Evolutionary conservation across 177 flowering plant species (phyloP).

Genomic region (Vitis hybrid): DNA sequence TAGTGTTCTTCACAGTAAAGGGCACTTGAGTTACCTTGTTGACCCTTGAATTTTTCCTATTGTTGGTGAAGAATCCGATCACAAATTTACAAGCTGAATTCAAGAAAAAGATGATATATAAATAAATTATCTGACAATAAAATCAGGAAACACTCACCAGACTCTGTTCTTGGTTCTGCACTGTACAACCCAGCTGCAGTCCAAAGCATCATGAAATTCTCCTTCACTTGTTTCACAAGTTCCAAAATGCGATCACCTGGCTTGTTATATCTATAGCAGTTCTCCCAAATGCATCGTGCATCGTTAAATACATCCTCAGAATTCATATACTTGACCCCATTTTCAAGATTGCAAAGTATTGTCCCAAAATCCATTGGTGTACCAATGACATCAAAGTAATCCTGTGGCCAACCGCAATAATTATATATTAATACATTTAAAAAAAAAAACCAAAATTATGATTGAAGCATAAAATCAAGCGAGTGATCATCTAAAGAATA

Average conservation of each 20-base stretch:
- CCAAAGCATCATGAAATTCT: conserved; percentile 88
- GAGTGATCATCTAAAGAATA: too few species aligned
- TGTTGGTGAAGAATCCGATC: too few species aligned
- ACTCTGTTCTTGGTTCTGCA: conserved; percentile 40
- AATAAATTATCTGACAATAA: too few species aligned
- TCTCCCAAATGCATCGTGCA: conserved; percentile 92
- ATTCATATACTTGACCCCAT: conserved; percentile 61
- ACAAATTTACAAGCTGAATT: too few species aligned
- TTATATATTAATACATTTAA: too few species aligned
- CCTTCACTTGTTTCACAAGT: conserved; percentile 93
- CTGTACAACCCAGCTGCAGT: conserved; percentile 71
- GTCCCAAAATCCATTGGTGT: conserved; percentile 99
- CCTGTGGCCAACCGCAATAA: conserved; percentile 42
- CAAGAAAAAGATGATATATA: too few species aligned
- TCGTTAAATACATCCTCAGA: conserved; percentile 86
- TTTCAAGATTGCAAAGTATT: conserved; percentile 79
- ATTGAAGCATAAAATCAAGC: too few species aligned
- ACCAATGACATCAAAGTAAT: conserved; percentile 91
- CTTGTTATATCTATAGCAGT: conserved; percentile 86
- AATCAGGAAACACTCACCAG: conserved; percentile 39
- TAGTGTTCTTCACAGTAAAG: too few species aligned
- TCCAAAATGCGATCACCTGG: conserved; percentile 92
- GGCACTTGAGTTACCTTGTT: too few species aligned
- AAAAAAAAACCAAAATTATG: too few species aligned
- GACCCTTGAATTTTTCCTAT: too few species aligned